Evolutionary conservation across 164 flowering plant species (phyloP), one percentile per base, ranked within the genome.

Genomic region (Stephania cephalantha): DNA sequence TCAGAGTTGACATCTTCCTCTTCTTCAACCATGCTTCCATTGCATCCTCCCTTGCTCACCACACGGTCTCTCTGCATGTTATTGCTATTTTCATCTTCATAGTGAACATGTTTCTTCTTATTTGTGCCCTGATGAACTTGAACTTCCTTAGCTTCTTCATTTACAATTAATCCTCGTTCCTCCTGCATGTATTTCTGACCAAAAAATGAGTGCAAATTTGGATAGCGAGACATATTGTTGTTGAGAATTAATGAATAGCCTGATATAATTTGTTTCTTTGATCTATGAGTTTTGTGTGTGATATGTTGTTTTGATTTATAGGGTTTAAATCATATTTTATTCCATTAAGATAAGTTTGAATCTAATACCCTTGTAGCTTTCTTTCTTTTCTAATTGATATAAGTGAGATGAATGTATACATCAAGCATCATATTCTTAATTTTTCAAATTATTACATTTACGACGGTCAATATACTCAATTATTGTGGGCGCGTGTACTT

Each of bases 161-260:
- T 12, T 8, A 48, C 53, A 9, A 48, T 9, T 46, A 46, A 6
- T 48, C 53, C 55, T 2, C 55, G 55, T 50, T 50, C 55, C 13
- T 50, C 55, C 55, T 50, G 55, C 11, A 8, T 50, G 55, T 50
- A 50, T 50, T 50, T 50, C 11, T 11, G 55, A 11, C 55, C 55
- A 9, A 50, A 50, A 15, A 8, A 8, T 15, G 15, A 2, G 48
- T 71, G 68, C 61, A 69, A 65, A 45, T 66, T 77, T 5, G 89
- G 89, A 79, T 82, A 88, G 13, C 45, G 83, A 8, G 88, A 50
- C 55, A 50, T 50, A 50, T 9, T 9, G 42, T 50, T 50, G 4
- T 9, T 50, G 15, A 50, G 15, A 50, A 50, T n/a, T 50, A 10
- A 10, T 15, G 11, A 10, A 10, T 9, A 11, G 12, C 15, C 55